phyloP scores from a whole-genome alignment of 139 green algal species.

The Diplosphaera chodatii region DNA sequence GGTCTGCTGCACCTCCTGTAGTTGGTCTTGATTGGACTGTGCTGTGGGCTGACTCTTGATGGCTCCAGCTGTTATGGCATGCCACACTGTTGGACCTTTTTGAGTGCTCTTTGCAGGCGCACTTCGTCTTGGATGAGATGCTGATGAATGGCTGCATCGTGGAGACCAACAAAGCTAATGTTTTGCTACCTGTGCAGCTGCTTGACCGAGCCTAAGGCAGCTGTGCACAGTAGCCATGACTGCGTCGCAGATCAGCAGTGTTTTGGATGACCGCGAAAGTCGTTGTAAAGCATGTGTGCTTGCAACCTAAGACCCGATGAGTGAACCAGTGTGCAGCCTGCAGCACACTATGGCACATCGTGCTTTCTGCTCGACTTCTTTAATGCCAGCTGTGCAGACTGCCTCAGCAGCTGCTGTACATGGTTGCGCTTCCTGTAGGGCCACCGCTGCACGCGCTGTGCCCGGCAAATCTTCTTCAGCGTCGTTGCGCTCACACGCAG shows the following conservation, averaged over 20 bases:
- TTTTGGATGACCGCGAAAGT: too few relatives aligned
- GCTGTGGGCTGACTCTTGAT: too few relatives aligned
- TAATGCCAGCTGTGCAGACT: not conserved
- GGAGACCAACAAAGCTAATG: slow-evolving; percentile 91
- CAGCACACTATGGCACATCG: not conserved
- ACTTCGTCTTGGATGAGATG: slow-evolving; percentile 95
- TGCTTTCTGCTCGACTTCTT: not conserved
- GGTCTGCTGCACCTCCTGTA: too few relatives aligned
- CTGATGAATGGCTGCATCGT: slow-evolving; percentile 86
- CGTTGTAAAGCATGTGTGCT: too few relatives aligned
- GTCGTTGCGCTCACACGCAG: slow-evolving; percentile 15
- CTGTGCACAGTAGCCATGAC: too few relatives aligned
- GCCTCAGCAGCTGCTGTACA: slow-evolving; percentile 5
- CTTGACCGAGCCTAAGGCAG: slow-evolving; percentile 44
- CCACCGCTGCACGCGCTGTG: slow-evolving; percentile 17
- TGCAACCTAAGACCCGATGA: too few relatives aligned
- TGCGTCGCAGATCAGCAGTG: too few relatives aligned
- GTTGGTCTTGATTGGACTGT: too few relatives aligned
- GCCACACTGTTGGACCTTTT: not conserved
- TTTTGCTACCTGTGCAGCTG: slow-evolving; percentile 79
- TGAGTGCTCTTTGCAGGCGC: slow-evolving; percentile 61
- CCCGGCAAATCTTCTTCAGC: slow-evolving; percentile 24
- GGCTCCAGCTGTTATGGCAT: too few relatives aligned
- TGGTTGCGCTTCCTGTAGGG: slow-evolving; percentile 20
- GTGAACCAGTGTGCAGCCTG: too few relatives aligned